Conservation (phyloP, 345 rosid genomes). For the Brassica cretica region DNA sequence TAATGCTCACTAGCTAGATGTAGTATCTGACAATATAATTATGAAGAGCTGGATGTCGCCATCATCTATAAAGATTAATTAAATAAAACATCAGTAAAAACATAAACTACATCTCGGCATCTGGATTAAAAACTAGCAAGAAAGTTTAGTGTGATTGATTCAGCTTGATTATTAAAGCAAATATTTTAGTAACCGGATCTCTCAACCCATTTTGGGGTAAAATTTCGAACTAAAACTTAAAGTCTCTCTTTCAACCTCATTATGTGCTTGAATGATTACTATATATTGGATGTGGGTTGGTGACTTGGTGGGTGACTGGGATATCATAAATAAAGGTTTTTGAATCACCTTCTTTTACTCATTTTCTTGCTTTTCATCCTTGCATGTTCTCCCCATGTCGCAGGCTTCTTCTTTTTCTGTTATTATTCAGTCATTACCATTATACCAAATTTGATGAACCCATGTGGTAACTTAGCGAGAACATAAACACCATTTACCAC, state of each 20-base stretch:
- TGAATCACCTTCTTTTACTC: neutral
- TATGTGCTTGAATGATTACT: constrained; percentile 2
- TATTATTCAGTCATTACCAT: neutral
- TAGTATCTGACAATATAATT: neutral
- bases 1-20: neutral
- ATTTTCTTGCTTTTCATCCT: neutral
- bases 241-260: neutral
- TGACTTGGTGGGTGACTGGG: constrained; percentile 4
- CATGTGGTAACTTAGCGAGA: neutral
- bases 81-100: neutral
- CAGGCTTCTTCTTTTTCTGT: neutral
- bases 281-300: neutral
- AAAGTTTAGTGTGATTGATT: neutral
- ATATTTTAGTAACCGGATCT: neutral
- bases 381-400: neutral
- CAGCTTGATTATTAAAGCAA: neutral
- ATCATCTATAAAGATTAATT: neutral
- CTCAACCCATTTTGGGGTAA: neutral
- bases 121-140: neutral
- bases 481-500: neutral
- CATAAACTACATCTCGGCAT: neutral
- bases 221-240: neutral
- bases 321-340: neutral
- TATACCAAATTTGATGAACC: neutral
- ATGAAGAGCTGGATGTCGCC: neutral